Conservation (phyloP, 306 rosid species). For the Lathyrus aphaca region DNA sequence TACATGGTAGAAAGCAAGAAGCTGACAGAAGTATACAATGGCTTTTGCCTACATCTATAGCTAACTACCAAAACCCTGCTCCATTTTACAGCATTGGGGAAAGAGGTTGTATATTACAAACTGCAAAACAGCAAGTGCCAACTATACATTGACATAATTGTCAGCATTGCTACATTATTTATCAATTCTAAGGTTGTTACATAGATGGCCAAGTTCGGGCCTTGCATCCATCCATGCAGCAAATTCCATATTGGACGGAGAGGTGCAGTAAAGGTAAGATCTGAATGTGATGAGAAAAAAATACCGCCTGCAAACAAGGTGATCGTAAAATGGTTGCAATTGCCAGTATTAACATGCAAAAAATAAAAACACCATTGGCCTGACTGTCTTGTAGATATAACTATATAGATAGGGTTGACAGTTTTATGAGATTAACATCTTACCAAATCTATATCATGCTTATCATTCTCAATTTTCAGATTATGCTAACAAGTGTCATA, state of each 20-base stretch:
- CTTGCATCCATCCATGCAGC: conserved; percentile 85
- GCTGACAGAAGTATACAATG: conserved; percentile 10
- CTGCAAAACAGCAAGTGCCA: conserved; percentile 31
- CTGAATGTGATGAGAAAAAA: conserved; percentile 82
- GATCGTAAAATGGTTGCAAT: background rate
- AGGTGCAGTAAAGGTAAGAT: conserved; percentile 75
- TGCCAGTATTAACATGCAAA: conserved; percentile 3
- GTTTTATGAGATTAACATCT: conserved; percentile 12
- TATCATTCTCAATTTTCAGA: background rate
- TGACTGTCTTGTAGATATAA: background rate
- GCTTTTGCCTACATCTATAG: conserved; percentile 9
- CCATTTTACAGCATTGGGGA: background rate
- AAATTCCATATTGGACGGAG: conserved; percentile 51
- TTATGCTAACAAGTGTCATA: background rate
- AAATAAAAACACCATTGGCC: background rate
- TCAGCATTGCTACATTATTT: conserved; percentile 51
- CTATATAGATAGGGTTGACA: background rate
- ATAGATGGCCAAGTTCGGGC: conserved; percentile 93
- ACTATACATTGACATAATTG: conserved; percentile 48
- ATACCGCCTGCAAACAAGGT: conserved; percentile 61
- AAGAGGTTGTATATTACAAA: conserved; percentile 12
- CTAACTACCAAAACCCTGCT: background rate
- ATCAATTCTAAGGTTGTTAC: conserved; percentile 83
- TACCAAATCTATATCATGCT: conserved; percentile 3
- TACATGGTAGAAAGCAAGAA: conserved; percentile 38